Evolutionary conservation across 805 yeast genomes (phyloP).

Genomic region (Debaryomyces maramus): DNA sequence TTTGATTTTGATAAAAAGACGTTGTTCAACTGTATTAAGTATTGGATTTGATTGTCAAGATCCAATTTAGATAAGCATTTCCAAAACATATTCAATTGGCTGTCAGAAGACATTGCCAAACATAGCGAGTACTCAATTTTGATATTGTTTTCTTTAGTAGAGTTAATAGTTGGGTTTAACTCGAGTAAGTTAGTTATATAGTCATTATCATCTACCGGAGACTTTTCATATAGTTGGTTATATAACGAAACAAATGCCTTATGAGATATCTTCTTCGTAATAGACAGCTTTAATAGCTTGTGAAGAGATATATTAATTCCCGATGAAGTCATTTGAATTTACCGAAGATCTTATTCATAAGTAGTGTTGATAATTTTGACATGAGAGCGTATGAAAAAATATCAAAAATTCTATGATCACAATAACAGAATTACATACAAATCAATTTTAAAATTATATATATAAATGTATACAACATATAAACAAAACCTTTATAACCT

Average conservation of each 20-base stretch:
- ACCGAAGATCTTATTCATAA: too few relatives aligned
- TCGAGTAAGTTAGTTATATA: conserved; percentile 27
- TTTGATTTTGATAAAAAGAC: conserved; percentile 2
- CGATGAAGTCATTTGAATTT: background rate
- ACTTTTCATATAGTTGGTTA: conserved; percentile 25
- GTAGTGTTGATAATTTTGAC: too few relatives aligned
- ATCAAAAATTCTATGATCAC: background rate
- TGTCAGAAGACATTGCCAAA: conserved; percentile 19
- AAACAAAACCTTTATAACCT: conserved; percentile 2
- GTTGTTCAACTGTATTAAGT: conserved; percentile 13
- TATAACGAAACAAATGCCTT: conserved; percentile 27
- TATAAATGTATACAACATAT: too few relatives aligned
- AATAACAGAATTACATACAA: conserved; percentile 6
- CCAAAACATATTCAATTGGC: conserved; percentile 24
- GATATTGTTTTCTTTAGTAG: conserved; percentile 14
- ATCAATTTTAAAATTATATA: too few relatives aligned
- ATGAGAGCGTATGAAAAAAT: background rate
- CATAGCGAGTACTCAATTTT: conserved; percentile 11
- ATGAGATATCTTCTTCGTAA: conserved; percentile 19
- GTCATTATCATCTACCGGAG: conserved; percentile 22
- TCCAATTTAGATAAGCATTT: conserved; percentile 12
- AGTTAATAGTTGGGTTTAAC: conserved; percentile 8
- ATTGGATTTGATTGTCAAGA: conserved; percentile 10
- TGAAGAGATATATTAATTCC: conserved; percentile 7
- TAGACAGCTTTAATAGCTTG: conserved; percentile 21